Percentiles rank a stretch among this genome's conserved stretches.
These are phyloP conservation scores for Quercus tomentella DNA, from an alignment of 331 rosid genomes.

Conservation along the genomic window DNA sequence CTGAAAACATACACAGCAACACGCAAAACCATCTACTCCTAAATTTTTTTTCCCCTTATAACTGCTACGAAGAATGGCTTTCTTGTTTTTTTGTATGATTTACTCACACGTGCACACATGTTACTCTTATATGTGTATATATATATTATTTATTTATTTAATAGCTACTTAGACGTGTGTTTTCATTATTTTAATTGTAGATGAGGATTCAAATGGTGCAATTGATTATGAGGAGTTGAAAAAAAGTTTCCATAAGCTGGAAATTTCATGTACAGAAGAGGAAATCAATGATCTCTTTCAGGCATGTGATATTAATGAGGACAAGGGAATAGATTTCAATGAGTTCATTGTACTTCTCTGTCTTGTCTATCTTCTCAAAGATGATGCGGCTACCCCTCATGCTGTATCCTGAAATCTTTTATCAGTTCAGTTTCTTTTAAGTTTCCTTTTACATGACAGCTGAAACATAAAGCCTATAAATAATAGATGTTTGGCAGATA, in stretches of 20 bases:
- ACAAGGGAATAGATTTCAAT: conserved; percentile 71
- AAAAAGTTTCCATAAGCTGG: conserved; percentile 65
- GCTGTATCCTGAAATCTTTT: conserved; percentile 53
- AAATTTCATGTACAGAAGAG: conserved; percentile 61
- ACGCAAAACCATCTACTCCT: neutral
- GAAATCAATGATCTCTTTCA: conserved; percentile 73
- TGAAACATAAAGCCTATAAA: neutral
- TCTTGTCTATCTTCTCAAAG: conserved; percentile 77
- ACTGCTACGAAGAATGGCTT: neutral
- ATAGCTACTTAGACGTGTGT: conserved; percentile 13
- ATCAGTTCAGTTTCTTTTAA: conserved; percentile 9
- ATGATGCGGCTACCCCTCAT: conserved; percentile 43
- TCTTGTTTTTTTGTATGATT: neutral
- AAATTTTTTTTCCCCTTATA: neutral
- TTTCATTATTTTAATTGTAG: conserved; percentile 36
- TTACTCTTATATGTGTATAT: neutral
- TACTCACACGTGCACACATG: neutral
- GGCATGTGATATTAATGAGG: conserved; percentile 83
- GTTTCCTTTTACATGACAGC: neutral
- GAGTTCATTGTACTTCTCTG: conserved; percentile 95
- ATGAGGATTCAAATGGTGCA: conserved; percentile 85
- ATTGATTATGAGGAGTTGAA: conserved; percentile 78
- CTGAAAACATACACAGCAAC: neutral
- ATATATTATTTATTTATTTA: neutral
- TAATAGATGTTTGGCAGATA: neutral